Evolutionary conservation across 768 basidiomycete species (phyloP), one percentile per base, ranked within the genome.

Genomic region (Amanita pallidorosea): DNA sequence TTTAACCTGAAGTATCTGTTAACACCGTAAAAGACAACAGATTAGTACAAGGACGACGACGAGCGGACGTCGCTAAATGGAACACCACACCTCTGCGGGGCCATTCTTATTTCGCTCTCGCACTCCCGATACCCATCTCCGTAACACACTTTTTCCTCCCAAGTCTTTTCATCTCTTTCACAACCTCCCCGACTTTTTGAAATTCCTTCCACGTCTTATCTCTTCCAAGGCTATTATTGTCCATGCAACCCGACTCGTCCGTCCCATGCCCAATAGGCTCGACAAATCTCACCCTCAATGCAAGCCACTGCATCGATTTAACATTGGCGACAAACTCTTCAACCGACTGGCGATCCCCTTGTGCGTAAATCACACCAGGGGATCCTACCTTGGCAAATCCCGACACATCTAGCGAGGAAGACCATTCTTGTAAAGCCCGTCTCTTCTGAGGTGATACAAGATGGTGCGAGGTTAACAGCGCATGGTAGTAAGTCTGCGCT

Each of bases 241-340:
- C 40, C 49, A 20, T 56, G 20, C 45, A 25, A 43, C 55, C 53
- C 15, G 27, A 41, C 7, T 11, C 49, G 23, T n/a, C 29, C 7
- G 6, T 18, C 1, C 1, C 38, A 11, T 43, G 36, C 23, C 52
- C 55, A 4, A 75, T 36, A 11, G 73, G 66, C 57, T 84, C 81
- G 17, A 80, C 60, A 57, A 85, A 83, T 20, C 85, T 64, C 5
- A 84, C 64, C 49, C 75, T 70, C 54, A 88, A 63, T 8, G 85
- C 85, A 0, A 88, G 67, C 87, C 86, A 88, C 58, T 87, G 83
- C 85, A 87, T 85, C 17, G 69, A 73, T 59, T 82, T 85, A 49
- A 88, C 74, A 47, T 81, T 82, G 17, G 60, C 65, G 1, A 84
- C 75, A 56, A 86, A 86, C 56, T 81, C 79, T 57, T 81, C 74